Evolutionary conservation across 2,329 filamentous ascomycete species (phyloP).

Genomic region (Cadophora luteo-olivacea): DNA sequence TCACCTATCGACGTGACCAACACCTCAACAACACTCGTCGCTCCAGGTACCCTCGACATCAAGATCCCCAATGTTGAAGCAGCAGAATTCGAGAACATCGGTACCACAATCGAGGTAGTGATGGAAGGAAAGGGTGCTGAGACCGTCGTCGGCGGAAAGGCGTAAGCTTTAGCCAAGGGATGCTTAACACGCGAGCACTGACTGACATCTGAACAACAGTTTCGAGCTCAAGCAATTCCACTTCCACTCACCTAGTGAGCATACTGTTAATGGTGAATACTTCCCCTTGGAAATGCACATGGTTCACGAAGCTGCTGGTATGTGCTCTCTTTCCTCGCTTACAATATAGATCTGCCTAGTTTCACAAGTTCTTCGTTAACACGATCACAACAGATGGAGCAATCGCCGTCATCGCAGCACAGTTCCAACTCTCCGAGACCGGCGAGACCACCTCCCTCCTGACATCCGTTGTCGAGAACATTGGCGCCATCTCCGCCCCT

Average conservation of each 20-base stretch:
- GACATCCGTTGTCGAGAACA: constrained; percentile 44
- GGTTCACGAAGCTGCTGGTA: constrained; percentile 47
- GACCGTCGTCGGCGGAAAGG: constrained; percentile 23
- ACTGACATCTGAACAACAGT: constrained; percentile 8
- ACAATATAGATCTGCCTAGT: too few relatives aligned
- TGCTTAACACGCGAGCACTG: neutral
- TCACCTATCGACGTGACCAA: constrained; percentile 33
- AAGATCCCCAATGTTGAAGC: constrained; percentile 26
- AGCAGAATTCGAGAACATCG: constrained; percentile 35
- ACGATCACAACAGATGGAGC: constrained; percentile 26
- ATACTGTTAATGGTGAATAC: constrained; percentile 54
- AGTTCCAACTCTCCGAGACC: constrained; percentile 45
- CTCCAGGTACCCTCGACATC: constrained; percentile 21
- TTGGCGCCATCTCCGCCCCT: constrained; percentile 24
- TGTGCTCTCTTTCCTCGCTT: neutral
- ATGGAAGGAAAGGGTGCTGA: constrained; percentile 31
- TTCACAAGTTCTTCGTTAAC: neutral
- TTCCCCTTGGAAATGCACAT: constrained; percentile 52
- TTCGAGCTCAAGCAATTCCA: constrained; percentile 56
- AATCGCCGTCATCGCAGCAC: constrained; percentile 45
- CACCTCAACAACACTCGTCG: constrained; percentile 14
- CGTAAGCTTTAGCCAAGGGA: constrained; percentile 16
- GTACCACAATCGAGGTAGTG: constrained; percentile 35
- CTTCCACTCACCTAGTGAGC: constrained; percentile 66
- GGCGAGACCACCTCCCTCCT: constrained; percentile 49